These are phyloP conservation scores for Beauveria varroae DNA, from an alignment of 2,329 filamentous ascomycete genomes.

Conservation along the genomic window DNA sequence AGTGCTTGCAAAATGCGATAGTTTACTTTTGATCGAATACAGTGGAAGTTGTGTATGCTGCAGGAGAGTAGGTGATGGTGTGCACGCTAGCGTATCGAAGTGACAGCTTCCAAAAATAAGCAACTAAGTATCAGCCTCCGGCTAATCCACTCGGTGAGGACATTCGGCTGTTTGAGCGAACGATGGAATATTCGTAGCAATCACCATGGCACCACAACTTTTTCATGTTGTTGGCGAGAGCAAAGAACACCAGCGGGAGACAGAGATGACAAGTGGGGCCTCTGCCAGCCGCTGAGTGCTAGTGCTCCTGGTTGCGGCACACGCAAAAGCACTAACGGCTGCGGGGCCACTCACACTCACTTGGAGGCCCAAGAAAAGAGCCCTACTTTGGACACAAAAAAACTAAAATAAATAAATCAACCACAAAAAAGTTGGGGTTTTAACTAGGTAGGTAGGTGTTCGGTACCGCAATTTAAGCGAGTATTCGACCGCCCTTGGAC, in stretches of 20 bases:
- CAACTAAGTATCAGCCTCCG: not conserved
- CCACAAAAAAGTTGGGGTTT: not conserved
- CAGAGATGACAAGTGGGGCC: not conserved
- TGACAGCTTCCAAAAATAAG: not conserved
- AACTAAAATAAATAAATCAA: not conserved
- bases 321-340: not conserved
- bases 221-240: too few species aligned
- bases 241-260: not conserved
- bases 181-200: too few species aligned
- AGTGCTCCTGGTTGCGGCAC: not conserved
- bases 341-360: not conserved
- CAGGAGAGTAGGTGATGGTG: not conserved
- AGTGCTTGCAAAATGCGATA: not conserved
- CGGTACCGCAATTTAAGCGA: slow-evolving; percentile 7
- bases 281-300: not conserved
- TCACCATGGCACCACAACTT: not conserved
- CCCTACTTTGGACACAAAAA: slow-evolving; percentile 12
- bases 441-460: not conserved
- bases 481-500: not conserved
- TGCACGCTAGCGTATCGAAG: not conserved
- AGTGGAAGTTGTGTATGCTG: not conserved
- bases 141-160: too few species aligned
- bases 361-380: not conserved
- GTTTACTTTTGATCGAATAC: not conserved
- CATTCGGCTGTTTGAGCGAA: too few species aligned